phyloP scores from a whole-genome alignment of 1,284 basidiomycete genomes.

The Dichomitus squalens region DNA sequence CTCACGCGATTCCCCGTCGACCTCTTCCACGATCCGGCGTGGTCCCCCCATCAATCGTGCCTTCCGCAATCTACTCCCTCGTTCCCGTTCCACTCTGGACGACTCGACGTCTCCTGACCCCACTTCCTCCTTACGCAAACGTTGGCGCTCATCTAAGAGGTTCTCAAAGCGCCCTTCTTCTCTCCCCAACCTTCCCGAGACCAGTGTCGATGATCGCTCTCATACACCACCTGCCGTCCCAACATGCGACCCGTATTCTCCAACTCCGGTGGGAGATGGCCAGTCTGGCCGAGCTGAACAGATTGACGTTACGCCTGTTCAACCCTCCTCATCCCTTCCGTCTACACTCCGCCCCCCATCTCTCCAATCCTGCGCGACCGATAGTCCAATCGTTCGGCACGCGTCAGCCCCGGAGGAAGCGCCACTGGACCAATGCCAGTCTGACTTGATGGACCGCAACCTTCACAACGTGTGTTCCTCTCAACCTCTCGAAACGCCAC shows the following conservation, averaged over 20 bases:
- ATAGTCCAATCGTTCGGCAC: background rate
- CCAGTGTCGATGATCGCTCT: conserved; percentile 7
- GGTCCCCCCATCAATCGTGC: conserved; percentile 26
- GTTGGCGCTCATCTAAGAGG: conserved; percentile 43
- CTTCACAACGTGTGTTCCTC: background rate
- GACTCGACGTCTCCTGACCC: conserved; percentile 10
- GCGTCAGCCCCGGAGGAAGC: background rate
- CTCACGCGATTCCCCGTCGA: background rate
- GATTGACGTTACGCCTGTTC: conserved; percentile 8
- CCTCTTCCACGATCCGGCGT: conserved; percentile 10
- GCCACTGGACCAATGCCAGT: background rate
- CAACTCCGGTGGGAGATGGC: conserved; percentile 2
- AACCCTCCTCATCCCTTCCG: background rate
- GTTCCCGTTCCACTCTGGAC: conserved; percentile 20
- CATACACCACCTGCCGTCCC: background rate
- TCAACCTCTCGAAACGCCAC: background rate
- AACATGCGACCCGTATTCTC: conserved; percentile 12
- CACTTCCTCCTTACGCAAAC: conserved; percentile 33
- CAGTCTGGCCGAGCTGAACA: conserved; percentile 1
- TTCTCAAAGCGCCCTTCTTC: conserved; percentile 31
- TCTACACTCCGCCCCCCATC: background rate
- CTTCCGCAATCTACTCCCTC: conserved; percentile 24
- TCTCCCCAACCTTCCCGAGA: conserved; percentile 14
- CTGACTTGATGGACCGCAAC: background rate
- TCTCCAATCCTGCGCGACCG: background rate